Evolutionary conservation across 768 basidiomycete genomes (phyloP), one percentile per base, ranked within the genome.

Genomic region (Arthromyces matolae): DNA sequence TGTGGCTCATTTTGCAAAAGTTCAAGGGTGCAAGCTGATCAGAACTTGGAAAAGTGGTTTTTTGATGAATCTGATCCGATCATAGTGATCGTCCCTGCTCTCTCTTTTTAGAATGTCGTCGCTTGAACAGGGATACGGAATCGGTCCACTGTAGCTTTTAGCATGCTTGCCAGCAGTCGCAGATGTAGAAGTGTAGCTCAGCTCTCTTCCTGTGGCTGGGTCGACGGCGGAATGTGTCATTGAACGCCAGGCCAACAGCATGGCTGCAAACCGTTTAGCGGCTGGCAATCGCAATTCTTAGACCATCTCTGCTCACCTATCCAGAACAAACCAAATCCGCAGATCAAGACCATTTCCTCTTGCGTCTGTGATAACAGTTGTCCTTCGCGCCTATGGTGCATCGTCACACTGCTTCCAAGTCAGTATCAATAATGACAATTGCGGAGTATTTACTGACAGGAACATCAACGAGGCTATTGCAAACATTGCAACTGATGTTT

Each of bases 291-390:
- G n/a, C n/a, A n/a, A n/a, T n/a, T n/a, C n/a, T n/a, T n/a, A n/a
- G n/a, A n/a, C n/a, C n/a, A n/a, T n/a, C n/a, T n/a, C 13, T 18
- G 68, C 79, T 62, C 62, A 89, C 89, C 86, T 41, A 89, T 70
- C 85, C 86, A 90, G 60, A 86, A 79, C 49, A 89, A 66, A 9
- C 82, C 86, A 47, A 89, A 75, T 3, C 83, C 81, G 5, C 71
- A 81, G 51, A 91, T 84, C 64, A 91, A 59, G 16, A 85, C 68
- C 65, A 80, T 75, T 58, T 91, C 86, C 59, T 89, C 86, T 57
- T 91, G 89, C 46, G 72, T 73, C 55, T 79, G 81, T 36, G 84
- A 81, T 56, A 91, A 63, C 51, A 83, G 61, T 42, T 76, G 76
- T 12, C 82, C 84, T 37, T 78, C 72, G 59, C 67, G 70, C 47